Base-by-base conservation (phyloP, 345 rosid genomes). In the Mallotus nudiflorus region DNA sequence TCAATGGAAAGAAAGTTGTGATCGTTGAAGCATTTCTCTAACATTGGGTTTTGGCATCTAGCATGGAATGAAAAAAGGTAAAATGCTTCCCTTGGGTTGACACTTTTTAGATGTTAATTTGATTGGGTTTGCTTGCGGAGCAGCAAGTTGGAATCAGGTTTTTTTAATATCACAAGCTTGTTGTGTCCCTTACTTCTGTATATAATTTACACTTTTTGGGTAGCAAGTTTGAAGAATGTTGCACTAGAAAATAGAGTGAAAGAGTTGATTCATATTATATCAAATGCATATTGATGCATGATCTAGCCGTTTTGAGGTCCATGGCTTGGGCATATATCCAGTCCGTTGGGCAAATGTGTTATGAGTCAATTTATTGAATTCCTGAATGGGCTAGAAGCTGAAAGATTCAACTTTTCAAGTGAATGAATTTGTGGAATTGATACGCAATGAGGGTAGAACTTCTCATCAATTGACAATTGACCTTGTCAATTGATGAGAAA, bases 381-480 rank as follows among this genome's bases (percentile, higher is more conserved):
- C 62, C 4, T 25, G 9, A 16, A 29, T 54, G 55, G 55, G 40
- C 40, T 51, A 35, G 45, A 52, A 51, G n/a, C 35, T 31, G 59
- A 10, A 65, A 31, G 24, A 20, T 22, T 20, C 6, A 16, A 48
- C n/a, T 2, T 33, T 6, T 33, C 3, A 33, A 33, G 37, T 33
- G 37, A 33, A 33, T 6, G 6, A n/a, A n/a, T n/a, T n/a, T 33
- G 6, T 33, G 37, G 37, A 33, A 6, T 33, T 6, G 6, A 33
- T 33, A 33, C 6, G 37, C 18, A 5, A 15, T 44, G 53, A 27
- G 44, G 42, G 20, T 24, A 40, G 51, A 18, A 37, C 29, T 61
- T 61, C 12, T 24, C 22, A 28, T 42, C 44, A 63, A 24, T 3
- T 63, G 67, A 63, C 44, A 63, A 24, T 3, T 63, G 67, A 63